phyloP scores from a whole-genome alignment of 176 grass and related monocot species.

The Ananas comosus region DNA sequence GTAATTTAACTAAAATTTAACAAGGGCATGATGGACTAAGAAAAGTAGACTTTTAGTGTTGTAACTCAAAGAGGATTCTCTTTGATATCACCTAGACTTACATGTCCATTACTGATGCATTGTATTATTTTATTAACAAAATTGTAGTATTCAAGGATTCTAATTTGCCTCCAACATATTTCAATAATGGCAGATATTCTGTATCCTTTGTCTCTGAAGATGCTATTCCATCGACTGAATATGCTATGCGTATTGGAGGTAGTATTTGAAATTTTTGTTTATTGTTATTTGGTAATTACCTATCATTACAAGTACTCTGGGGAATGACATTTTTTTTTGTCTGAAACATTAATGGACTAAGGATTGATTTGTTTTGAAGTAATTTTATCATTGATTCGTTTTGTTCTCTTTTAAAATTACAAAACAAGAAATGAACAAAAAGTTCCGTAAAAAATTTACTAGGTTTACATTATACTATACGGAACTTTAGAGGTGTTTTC shows the following conservation, averaged over 20 bases:
- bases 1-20: too few species aligned
- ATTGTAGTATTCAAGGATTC: not conserved
- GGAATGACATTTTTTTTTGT: not conserved
- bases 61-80: too few species aligned
- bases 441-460: too few species aligned
- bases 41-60: too few species aligned
- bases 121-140: too few species aligned
- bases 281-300: not conserved
- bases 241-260: slow-evolving; percentile 69
- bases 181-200: slow-evolving; percentile 43
- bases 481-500: too few species aligned
- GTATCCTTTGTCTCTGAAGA: slow-evolving; percentile 51
- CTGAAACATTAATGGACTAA: not conserved
- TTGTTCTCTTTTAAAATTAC: not conserved
- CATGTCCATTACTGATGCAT: too few species aligned
- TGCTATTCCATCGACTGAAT: slow-evolving; percentile 50
- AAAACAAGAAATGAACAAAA: too few species aligned
- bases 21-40: too few species aligned
- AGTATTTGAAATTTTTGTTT: slow-evolving; percentile 4
- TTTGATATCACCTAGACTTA: too few species aligned
- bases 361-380: not conserved
- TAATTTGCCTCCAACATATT: not conserved
- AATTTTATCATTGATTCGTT: not conserved
- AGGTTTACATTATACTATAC: too few species aligned
- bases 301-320: not conserved